Base-by-base conservation (phyloP, 2,329 filamentous ascomycete genomes). In the Hypoxylon sp. region DNA sequence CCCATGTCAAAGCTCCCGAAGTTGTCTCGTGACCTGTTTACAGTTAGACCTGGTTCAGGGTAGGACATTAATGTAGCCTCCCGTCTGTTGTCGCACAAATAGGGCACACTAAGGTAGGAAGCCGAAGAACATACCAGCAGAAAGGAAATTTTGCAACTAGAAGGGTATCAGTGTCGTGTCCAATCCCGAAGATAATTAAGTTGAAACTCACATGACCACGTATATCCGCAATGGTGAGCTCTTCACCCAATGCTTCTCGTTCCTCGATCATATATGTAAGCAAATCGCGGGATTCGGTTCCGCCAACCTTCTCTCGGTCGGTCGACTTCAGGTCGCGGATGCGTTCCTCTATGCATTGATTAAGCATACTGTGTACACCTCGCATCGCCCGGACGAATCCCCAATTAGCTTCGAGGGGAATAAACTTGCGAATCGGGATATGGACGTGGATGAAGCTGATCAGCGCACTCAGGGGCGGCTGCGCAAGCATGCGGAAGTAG, bases 331-430 rank as follows among this genome's bases (percentile, higher is more conserved):
- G 63, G 26, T 76, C 74, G 8, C 51, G 54, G 19, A 74, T 71
- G 9, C 78, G 71, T 39, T 73, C 35, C 19, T 72, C 58, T 33
- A 81, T 77, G 37, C 75, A 66, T 6, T 75, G 5, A 37, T 73
- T 10, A 48, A 80, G 24, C 66, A 79, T 67, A 66, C 70, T 46
- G 68, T 78, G 78, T 13, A 80, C 75, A 35, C 72, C 70, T 0
- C 62, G 63, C 50, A 76, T 81, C 4, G 78, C 77, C 10, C 66
- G 62, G 0, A 80, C 73, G 59, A 82, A 83, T 1, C 77, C 74
- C 37, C 72, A 72, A 55, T 82, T 81, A 29, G 78, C 79, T 46
- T 77, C 73, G 5, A 83, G 50, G 0, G 81, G 81, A 8, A 81
- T 74, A 24, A 66, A 42, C 70, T 77, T 79, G n/a, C 80, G 73